Conservation (phyloP, 163 green algal species). For the Chlamydomonas reinhardtii region DNA sequence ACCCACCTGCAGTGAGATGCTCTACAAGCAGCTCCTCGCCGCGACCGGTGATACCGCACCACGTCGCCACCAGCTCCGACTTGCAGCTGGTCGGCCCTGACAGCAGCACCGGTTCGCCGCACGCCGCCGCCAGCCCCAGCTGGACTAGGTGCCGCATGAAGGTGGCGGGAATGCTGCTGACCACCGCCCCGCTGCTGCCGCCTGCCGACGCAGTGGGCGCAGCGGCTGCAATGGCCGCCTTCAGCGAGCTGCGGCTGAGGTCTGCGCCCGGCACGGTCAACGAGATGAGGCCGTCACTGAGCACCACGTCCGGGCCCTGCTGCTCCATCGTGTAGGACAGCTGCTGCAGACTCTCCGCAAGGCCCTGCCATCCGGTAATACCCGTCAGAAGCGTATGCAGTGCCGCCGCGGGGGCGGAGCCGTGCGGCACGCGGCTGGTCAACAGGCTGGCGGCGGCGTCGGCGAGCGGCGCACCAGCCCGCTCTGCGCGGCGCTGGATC, state of each 20-base stretch:
- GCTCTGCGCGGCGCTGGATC: conserved; percentile 34
- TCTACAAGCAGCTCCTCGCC: neutral
- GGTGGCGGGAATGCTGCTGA: neutral
- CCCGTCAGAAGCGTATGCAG: neutral
- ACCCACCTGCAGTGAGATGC: neutral
- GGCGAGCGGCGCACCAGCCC: conserved; percentile 1
- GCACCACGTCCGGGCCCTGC: neutral
- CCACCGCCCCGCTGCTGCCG: neutral
- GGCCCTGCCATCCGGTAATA: neutral
- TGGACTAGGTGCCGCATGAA: conserved; percentile 16
- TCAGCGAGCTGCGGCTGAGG: neutral
- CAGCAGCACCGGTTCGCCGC: conserved; percentile 7
- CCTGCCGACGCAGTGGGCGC: neutral
- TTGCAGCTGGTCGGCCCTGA: neutral
- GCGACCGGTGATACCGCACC: conserved; percentile 7
- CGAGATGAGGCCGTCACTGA: conserved; percentile 7
- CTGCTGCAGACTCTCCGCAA: neutral
- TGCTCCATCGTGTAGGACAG: neutral
- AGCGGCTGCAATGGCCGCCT: neutral
- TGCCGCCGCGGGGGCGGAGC: neutral
- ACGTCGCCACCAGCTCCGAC: conserved; percentile 8
- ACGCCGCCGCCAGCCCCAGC: conserved; percentile 29
- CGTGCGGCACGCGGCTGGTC: neutral
- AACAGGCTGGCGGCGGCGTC: conserved; percentile 49
- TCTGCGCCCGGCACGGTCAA: neutral